phyloP scores from a whole-genome alignment of 2,329 filamentous ascomycete genomes.

The Celoporthe dispersa region DNA sequence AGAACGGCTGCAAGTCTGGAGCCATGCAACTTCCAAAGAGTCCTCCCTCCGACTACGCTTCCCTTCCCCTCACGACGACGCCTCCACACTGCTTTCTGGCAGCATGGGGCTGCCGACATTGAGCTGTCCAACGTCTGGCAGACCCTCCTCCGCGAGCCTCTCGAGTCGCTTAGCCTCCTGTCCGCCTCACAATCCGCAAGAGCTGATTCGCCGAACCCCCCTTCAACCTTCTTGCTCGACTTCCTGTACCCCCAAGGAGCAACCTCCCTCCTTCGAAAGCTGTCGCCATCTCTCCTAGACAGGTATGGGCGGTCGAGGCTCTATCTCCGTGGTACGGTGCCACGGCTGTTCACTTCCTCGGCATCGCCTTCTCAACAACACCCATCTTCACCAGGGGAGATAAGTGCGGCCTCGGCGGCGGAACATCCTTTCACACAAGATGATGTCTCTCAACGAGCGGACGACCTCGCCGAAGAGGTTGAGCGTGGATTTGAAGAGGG shows the following conservation, averaged over 20 bases:
- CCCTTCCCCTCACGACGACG: slow-evolving; percentile 46
- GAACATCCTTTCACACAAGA: slow-evolving; percentile 5
- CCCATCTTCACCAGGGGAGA: neutral
- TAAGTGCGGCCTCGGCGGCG: neutral
- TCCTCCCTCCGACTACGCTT: slow-evolving; percentile 47
- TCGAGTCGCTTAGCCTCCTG: slow-evolving; percentile 35
- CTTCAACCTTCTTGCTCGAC: slow-evolving; percentile 58
- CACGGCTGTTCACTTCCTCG: slow-evolving; percentile 36
- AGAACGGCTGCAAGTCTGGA: slow-evolving; percentile 61
- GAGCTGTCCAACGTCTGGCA: slow-evolving; percentile 52
- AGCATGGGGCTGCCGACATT: slow-evolving; percentile 56
- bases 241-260: slow-evolving; percentile 58
- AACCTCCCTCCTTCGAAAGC: slow-evolving; percentile 46
- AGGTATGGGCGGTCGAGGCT: slow-evolving; percentile 30
- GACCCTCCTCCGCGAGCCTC: slow-evolving; percentile 40
- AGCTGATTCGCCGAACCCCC: slow-evolving; percentile 44
- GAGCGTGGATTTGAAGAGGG: slow-evolving; percentile 10
- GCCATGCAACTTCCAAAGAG: slow-evolving; percentile 58
- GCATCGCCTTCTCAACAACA: slow-evolving; percentile 28
- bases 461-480: slow-evolving; percentile 3
- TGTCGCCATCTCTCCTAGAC: slow-evolving; percentile 32
- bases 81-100: slow-evolving; percentile 58
- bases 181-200: slow-evolving; percentile 32
- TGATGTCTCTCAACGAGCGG: neutral
- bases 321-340: slow-evolving; percentile 26